Base-by-base conservation (phyloP, 2,329 filamentous ascomycete genomes). In the Trichothecium roseum region DNA sequence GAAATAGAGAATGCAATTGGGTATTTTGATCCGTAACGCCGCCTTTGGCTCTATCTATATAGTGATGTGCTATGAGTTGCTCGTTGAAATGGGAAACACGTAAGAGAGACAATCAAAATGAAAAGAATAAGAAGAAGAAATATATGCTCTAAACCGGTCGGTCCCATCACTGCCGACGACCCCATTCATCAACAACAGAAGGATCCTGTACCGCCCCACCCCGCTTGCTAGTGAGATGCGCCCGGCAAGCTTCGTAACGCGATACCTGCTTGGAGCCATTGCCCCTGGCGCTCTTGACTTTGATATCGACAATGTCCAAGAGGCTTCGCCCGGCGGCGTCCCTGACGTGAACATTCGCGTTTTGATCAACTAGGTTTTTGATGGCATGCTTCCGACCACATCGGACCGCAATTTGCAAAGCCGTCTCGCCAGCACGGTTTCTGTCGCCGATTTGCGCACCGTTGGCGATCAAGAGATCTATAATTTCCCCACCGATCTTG, bases 341-440 rank as follows among this genome's bases (percentile, higher is more conserved):
- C 2, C 66, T 55, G 7, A 53, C 65, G 22, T 67, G 54, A 1
- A 70, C 62, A 20, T 64, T 69, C 9, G 69, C 69, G 1, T 64
- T 63, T 5, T 55, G 44, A n/a, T 61, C 54, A 10, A 67, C 53
- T 9, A 74, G 54, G 7, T 63, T 60, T 10, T 59, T 60, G 18
- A 68, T 51, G 1, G 70, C 70, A 3, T 69, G 58, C 50, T 73
- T 74, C 35, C 66, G 62, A 0, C 72, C 71, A 15, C 64, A 56
- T 3, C 68, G 60, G 2, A 69, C 68, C 0, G 72, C 71, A 8
- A 76, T 47, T 28, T 74, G 67, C 18, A 75, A 55, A 1, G 70
- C 63, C 1, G 72, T 75, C 51, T 76, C 72, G 28, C 71, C 71
- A 1, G 56, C 52, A 4, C 68, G 56, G 46, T 75, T 76, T 18